Conservation (phyloP, 2,329 filamentous ascomycete species). For the Alternaria triticimaculans region DNA sequence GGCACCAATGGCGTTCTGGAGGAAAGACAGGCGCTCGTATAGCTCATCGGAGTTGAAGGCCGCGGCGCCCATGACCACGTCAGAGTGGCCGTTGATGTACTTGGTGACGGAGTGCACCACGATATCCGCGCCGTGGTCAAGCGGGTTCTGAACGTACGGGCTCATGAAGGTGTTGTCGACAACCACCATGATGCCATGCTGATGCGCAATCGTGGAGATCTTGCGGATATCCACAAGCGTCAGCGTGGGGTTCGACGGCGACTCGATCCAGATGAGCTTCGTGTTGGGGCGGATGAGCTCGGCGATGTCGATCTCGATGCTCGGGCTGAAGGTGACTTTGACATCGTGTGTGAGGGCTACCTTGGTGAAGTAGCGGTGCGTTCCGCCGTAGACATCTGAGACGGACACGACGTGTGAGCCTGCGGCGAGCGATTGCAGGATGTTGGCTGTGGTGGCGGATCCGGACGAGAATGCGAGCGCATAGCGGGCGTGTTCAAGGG, state of each 20-base stretch:
- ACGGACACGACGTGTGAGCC: constrained; percentile 96
- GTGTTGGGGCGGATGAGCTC: constrained; percentile 87
- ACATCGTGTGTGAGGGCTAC: constrained; percentile 94
- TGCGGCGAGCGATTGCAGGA: constrained; percentile 88
- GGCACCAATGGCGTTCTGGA: constrained; percentile 97
- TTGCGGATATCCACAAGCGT: constrained; percentile 90
- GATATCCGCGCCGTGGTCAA: constrained; percentile 94
- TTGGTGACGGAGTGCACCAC: constrained; percentile 98
- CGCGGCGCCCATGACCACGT: constrained; percentile 96
- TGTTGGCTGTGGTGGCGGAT: constrained; percentile 89
- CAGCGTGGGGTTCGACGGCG: constrained; percentile 91
- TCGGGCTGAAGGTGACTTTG: constrained; percentile 90
- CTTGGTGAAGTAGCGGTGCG: constrained; percentile 98
- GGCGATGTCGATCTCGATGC: constrained; percentile 86
- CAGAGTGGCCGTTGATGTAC: constrained; percentile 97
- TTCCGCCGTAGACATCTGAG: constrained; percentile 97
- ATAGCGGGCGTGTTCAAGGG: constrained; percentile 89
- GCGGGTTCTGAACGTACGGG: constrained; percentile 94
- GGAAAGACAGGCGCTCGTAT: constrained; percentile 78
- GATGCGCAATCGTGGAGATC: constrained; percentile 81
- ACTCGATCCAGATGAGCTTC: constrained; percentile 96
- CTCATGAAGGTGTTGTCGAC: constrained; percentile 99
- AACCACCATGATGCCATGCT: constrained; percentile 91
- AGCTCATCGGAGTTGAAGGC: constrained; percentile 90
- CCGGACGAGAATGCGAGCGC: constrained; percentile 95